Evolutionary conservation across 306 rosid genomes (phyloP).

Genomic region (Cyclanthera cordifolia): DNA sequence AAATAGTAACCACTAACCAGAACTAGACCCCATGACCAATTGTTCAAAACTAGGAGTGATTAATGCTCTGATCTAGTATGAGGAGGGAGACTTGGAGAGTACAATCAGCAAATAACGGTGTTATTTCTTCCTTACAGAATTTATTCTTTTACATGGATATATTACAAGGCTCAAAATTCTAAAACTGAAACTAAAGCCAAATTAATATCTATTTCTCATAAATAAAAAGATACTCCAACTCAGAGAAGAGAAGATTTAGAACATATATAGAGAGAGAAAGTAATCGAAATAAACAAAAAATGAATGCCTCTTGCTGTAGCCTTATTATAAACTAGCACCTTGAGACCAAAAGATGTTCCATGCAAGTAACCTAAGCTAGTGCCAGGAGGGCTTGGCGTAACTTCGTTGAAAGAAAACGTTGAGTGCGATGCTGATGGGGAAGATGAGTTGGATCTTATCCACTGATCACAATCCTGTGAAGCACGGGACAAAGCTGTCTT

Average conservation of each 20-base stretch:
- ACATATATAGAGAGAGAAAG: background rate
- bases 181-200: background rate
- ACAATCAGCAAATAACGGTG: background rate
- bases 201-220: background rate
- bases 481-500: conserved; percentile 76
- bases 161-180: background rate
- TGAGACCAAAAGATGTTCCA: conserved; percentile 56
- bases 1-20: background rate
- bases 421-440: conserved; percentile 44
- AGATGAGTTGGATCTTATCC: conserved; percentile 49
- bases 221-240: background rate
- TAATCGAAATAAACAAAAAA: background rate
- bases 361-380: conserved; percentile 36
- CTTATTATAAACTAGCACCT: conserved; percentile 37
- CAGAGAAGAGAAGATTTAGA: background rate
- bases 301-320: background rate
- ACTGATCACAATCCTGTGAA: conserved; percentile 76
- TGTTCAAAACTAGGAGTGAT: background rate
- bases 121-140: background rate
- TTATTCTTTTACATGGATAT: too few relatives aligned
- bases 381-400: conserved; percentile 56
- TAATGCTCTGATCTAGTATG: background rate
- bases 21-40: background rate
- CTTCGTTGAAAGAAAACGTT: conserved; percentile 45
- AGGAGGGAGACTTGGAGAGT: background rate